phyloP scores from a whole-genome alignment of 2,329 filamentous ascomycete species.

The Cytospora schulzeri region DNA sequence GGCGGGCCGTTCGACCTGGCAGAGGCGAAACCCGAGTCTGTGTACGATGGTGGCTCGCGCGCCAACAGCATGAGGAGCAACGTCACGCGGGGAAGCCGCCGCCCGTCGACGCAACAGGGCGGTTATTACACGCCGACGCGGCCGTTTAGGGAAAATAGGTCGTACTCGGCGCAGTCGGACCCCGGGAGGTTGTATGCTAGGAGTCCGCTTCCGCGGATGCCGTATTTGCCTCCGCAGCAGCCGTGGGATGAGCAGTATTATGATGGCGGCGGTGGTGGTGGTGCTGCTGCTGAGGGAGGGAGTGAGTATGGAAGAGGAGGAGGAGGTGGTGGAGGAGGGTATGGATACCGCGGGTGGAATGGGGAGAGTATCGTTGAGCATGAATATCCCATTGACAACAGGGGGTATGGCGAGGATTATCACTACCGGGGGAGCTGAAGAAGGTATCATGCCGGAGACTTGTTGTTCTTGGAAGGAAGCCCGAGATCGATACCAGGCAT shows the following conservation, averaged over 20 bases:
- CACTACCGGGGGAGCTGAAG: conserved; percentile 13
- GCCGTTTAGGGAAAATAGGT: conserved; percentile 7
- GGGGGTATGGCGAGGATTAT: conserved; percentile 2
- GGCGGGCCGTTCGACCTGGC: conserved; percentile 15
- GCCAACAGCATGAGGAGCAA: conserved; percentile 18
- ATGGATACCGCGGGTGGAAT: conserved; percentile 16
- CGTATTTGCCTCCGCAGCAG: not conserved
- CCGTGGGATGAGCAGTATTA: conserved; percentile 6
- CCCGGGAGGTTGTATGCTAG: conserved; percentile 11
- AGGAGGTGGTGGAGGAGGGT: not conserved
- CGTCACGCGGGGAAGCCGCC: conserved; percentile 5
- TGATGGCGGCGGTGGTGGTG: not conserved
- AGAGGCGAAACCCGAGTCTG: conserved; percentile 15
- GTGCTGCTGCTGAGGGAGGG: not conserved
- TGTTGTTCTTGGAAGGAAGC: not conserved
- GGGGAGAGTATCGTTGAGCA: conserved; percentile 17
- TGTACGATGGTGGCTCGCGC: conserved; percentile 13
- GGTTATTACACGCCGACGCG: conserved; percentile 7
- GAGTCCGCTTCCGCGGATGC: conserved; percentile 3
- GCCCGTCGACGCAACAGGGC: not conserved
- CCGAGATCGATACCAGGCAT: not conserved
- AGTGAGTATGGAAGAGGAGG: not conserved
- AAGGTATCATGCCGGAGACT: not conserved
- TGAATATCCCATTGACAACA: not conserved
- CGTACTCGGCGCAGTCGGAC: conserved; percentile 15